These are phyloP conservation scores for Apiospora marii DNA, from an alignment of 2,329 filamentous ascomycete species.

Conservation along the genomic window DNA sequence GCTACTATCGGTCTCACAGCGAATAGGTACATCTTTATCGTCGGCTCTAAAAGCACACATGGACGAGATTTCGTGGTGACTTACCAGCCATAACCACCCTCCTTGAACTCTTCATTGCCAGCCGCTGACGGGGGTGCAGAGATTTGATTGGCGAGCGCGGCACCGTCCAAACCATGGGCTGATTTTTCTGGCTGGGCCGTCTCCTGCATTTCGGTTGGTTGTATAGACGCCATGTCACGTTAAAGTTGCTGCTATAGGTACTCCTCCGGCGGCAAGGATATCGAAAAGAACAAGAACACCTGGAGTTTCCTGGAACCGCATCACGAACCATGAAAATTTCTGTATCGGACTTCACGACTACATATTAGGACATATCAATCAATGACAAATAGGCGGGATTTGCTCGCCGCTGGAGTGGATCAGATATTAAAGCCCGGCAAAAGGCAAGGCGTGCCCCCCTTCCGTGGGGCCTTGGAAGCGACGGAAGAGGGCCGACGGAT, in stretches of 20 bases:
- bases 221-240: slow-evolving; percentile 6
- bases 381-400: slow-evolving; percentile 18
- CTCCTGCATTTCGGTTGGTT: slow-evolving; percentile 2
- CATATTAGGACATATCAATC: background rate
- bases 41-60: background rate
- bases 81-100: slow-evolving; percentile 69
- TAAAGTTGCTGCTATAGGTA: background rate
- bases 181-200: background rate
- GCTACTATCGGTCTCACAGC: background rate
- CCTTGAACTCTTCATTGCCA: slow-evolving; percentile 44
- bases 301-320: background rate
- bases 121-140: background rate
- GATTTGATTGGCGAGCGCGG: slow-evolving; percentile 9
- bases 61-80: slow-evolving; percentile 28
- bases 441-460: slow-evolving; percentile 19
- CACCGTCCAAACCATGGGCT: background rate
- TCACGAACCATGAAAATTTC: slow-evolving; percentile 13
- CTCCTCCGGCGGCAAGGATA: slow-evolving; percentile 11
- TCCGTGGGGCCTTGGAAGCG: slow-evolving; percentile 13
- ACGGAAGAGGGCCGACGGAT: slow-evolving; percentile 17
- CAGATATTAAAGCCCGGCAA: slow-evolving; percentile 13
- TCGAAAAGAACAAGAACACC: slow-evolving; percentile 13
- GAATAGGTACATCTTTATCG: background rate
- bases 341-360: slow-evolving; percentile 2
- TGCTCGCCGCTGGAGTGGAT: background rate